phyloP scores from a whole-genome alignment of 1,284 basidiomycete genomes.

The Boletus sp. region DNA sequence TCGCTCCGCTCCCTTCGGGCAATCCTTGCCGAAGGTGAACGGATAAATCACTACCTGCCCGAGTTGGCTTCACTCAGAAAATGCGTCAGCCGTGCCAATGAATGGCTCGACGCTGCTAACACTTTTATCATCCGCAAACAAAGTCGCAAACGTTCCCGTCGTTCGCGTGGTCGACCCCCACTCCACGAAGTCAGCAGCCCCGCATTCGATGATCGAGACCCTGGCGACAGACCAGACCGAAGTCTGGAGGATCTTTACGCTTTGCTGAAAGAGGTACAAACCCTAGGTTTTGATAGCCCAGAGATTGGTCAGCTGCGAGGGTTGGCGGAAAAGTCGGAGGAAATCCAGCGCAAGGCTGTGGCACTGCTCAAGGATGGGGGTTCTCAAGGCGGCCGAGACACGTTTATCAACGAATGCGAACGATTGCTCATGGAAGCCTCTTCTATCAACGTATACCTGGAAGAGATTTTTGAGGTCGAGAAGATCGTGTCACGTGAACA shows the following conservation, averaged over 20 bases:
- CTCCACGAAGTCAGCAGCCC: constrained; percentile 33
- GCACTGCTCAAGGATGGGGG: constrained; percentile 42
- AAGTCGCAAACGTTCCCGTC: constrained; percentile 65
- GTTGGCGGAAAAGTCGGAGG: constrained; percentile 64
- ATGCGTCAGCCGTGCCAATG: constrained; percentile 76
- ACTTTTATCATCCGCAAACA: constrained; percentile 68
- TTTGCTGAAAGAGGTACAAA: constrained; percentile 66
- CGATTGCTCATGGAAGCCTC: constrained; percentile 64
- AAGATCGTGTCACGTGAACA: constrained; percentile 72
- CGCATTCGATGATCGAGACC: constrained; percentile 46
- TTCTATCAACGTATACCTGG: constrained; percentile 73
- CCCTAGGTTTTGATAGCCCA: constrained; percentile 74
- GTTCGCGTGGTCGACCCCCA: constrained; percentile 53
- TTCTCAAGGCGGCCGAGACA: constrained; percentile 44
- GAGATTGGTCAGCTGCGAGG: constrained; percentile 61
- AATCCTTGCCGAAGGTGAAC: constrained; percentile 82
- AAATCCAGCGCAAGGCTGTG: constrained; percentile 53
- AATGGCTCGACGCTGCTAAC: constrained; percentile 81
- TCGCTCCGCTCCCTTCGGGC: constrained; percentile 72
- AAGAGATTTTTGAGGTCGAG: constrained; percentile 71
- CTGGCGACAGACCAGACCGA: constrained; percentile 64
- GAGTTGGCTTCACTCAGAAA: constrained; percentile 72
- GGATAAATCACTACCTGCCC: constrained; percentile 70
- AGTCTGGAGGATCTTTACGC: constrained; percentile 62
- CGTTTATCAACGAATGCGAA: constrained; percentile 65